A percentile compares a stretch with the other conserved stretches of the same genome.
Conservation (phyloP, 306 rosid species). For the Vigna hirtella region DNA sequence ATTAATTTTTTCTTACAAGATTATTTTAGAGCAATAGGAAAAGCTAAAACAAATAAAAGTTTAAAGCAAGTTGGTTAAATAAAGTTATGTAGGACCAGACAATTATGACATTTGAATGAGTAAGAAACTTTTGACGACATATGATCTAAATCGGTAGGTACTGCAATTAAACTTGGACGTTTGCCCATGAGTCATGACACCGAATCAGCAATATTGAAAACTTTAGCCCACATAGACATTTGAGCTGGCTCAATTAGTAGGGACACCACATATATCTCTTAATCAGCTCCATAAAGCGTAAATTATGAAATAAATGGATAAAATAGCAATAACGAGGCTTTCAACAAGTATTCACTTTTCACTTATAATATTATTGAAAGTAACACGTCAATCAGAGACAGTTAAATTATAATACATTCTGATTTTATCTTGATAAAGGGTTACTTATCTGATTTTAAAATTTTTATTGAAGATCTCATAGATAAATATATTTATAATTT, state of each 20-base stretch:
- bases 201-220: neutral
- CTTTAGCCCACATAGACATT: neutral
- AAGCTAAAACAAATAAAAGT: neutral
- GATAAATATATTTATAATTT: no score
- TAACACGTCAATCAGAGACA: no score
- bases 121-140: slow-evolving; percentile 44
- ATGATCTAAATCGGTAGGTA: slow-evolving; percentile 3
- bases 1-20: no score
- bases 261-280: neutral
- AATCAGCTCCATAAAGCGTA: neutral
- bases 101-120: slow-evolving; percentile 52
- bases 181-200: slow-evolving; percentile 8
- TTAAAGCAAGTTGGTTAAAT: slow-evolving; percentile 36
- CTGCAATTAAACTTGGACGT: slow-evolving; percentile 25
- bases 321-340: no score
- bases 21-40: neutral
- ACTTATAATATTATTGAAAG: no score
- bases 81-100: slow-evolving; percentile 45
- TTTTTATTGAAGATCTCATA: no score
- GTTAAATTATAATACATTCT: no score
- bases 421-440: no score
- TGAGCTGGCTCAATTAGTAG: neutral
- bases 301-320: no score
- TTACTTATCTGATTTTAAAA: no score
- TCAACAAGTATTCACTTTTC: no score